Evolutionary conservation across 2,329 filamentous ascomycete species (phyloP), one percentile per base, ranked within the genome.

Genomic region (Monosporascus sp.): DNA sequence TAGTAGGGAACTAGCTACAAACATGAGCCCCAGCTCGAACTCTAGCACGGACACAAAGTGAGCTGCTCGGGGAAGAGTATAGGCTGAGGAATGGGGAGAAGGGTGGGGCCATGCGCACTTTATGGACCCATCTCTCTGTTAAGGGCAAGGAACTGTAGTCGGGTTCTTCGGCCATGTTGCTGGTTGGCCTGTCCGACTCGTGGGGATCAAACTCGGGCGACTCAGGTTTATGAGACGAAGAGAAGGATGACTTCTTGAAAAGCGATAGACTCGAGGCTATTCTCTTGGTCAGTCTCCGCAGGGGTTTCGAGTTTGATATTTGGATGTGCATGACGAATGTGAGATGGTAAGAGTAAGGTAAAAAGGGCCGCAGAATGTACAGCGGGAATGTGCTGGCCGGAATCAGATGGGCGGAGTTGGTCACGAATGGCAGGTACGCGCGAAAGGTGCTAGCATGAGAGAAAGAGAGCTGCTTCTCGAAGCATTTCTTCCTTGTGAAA

Each of bases 81-180:
- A 24, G 24, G 43, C 6, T 25, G 37, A 39, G 27, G 20, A 37
- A 24, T 24, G 18, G 25, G 43, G 14, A 18, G 31, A 46, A 38
- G 41, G 45, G 37, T 22, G 20, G 31, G 37, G 31, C 20, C 47
- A n/a, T 31, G 58, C 68, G 51, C 63, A 87, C 84, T 77, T 96
- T 96, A 77, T 96, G 90, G 51, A 82, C 77, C 73, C 92, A 95
- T 68, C 90, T 84, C 58, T 96, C 90, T 45, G 84, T 77, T 52
- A 96, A 72, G 44, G 90, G 88, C 57, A 96, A 75, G 59, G 87
- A 83, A 72, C 84, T 87, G 70, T 87, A 93, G 70, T 96, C 90
- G 67, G 92, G 89, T 71, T 93, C 89, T 68, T 95, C 90, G 53
- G 87, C 89, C 90, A 95, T 95, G 60, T 58, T 65, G 63, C 58